Evolutionary conservation across 495 filamentous ascomycete species (phyloP).

Genomic region (Penicilliopsis zonata): DNA sequence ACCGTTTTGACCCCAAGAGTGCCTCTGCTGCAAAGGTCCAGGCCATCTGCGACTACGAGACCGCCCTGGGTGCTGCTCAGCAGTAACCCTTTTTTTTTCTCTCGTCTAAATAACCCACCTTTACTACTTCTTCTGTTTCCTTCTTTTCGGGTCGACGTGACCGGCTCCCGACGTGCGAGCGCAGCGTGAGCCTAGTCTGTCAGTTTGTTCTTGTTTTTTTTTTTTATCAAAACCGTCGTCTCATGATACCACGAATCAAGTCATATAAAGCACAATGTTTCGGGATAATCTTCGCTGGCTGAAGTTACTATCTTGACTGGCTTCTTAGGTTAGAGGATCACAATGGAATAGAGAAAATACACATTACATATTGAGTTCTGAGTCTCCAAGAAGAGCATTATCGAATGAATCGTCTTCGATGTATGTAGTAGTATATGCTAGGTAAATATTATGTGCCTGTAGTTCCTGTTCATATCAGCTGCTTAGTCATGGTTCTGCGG

Average conservation of each 20-base stretch:
- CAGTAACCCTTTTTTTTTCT: no score
- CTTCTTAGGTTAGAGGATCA: slow-evolving; percentile 6
- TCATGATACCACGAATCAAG: slow-evolving; percentile 27
- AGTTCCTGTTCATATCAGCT: slow-evolving; percentile 2
- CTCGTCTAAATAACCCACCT: no score
- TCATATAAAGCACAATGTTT: background rate
- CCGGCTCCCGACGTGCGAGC: background rate
- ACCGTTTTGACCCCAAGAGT: slow-evolving; percentile 65
- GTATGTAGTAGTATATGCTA: no score
- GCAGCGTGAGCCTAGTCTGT: background rate
- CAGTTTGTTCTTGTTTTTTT: background rate
- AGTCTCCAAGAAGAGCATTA: no score
- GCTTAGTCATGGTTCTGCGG: slow-evolving; percentile 27
- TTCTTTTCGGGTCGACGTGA: background rate
- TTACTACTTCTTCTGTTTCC: no score
- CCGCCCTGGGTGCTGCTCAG: slow-evolving; percentile 24
- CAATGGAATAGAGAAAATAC: slow-evolving; percentile 8
- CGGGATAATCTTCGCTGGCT: slow-evolving; percentile 10
- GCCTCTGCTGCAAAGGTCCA: slow-evolving; percentile 63
- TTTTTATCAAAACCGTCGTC: slow-evolving; percentile 10
- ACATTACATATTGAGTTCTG: no score
- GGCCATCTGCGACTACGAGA: slow-evolving; percentile 64
- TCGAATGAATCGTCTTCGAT: no score
- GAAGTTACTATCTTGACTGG: slow-evolving; percentile 4
- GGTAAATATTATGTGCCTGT: background rate